Base-by-base conservation (phyloP, 1,284 basidiomycete species). In the Trichosporon faecale region DNA sequence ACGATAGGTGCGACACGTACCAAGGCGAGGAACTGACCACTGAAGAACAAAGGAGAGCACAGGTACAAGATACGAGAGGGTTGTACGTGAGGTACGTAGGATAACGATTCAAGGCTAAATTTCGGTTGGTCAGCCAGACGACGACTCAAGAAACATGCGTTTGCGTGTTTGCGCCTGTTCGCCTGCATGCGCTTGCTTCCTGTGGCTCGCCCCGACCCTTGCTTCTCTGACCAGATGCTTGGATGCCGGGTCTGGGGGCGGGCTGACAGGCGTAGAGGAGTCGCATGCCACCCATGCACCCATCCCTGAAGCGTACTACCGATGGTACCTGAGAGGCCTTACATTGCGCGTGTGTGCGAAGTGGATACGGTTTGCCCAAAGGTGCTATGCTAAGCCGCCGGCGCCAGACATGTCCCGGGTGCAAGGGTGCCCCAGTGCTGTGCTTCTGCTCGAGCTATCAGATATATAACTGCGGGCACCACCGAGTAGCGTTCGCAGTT, bases 291-390 rank as follows among this genome's bases (percentile, higher is more conserved):
- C 21, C 49, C 49, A 52, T 52, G 49, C 49, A 52, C 9, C n/a
- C 49, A 23, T 52, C 49, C 49, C 49, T 52, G 49, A 52, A 25
- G 23, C 49, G 49, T 52, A 52, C 49, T 52, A 52, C 49, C 49
- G 49, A 52, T 52, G 49, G 49, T 52, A 52, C 49, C 49, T 52
- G 49, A 52, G 14, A 21, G 25, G 21, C 21, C 21, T 9, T 21
- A 52, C 49, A 52, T 52, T 52, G 49, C 49, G 49, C 18, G 49
- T 52, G 49, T 52, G 49, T 52, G 49, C 49, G 49, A 52, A 52
- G 49, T 52, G 21, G 49, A 3, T 52, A 52, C 25, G 49, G 49
- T 52, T 52, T 52, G 49, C 49, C 49, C 49, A 52, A 21, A 52
- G 21, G 21, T 52, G 49, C 49, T 52, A 7, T 25, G 21, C 49